A percentile compares a stretch with the other conserved stretches of the same genome.
phyloP scores from a whole-genome alignment of 148 eudicot species.

The Rhododendron griersonianum region DNA sequence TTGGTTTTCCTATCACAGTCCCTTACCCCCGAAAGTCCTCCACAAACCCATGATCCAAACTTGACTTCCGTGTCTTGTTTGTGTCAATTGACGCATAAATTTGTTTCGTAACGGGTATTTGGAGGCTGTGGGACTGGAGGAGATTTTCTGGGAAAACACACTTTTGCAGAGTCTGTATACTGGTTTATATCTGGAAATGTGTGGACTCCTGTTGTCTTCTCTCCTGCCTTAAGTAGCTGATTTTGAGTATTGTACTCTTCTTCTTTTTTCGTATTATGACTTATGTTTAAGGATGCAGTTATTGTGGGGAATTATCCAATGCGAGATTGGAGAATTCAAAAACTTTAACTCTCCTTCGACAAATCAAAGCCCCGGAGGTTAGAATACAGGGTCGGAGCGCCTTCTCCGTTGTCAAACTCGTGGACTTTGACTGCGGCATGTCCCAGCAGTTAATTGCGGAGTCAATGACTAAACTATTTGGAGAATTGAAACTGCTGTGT shows the following conservation, averaged over 20 bases:
- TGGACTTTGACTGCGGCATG: neutral
- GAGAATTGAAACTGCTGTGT: neutral
- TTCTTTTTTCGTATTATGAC: neutral
- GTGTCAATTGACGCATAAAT: neutral
- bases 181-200: neutral
- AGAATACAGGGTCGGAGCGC: neutral
- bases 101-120: neutral
- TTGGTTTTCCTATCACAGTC: neutral
- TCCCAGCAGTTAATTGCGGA: neutral
- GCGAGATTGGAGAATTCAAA: neutral
- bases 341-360: neutral
- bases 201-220: neutral
- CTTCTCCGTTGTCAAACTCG: neutral
- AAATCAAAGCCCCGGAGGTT: neutral
- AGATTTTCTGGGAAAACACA: neutral
- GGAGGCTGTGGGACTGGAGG: neutral
- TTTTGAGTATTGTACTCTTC: no score
- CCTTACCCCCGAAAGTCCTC: neutral
- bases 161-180: no score
- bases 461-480: neutral
- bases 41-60: neutral
- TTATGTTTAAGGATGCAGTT: neutral
- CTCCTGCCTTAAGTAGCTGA: neutral
- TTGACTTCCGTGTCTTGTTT: neutral
- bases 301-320: neutral